Evolutionary conservation across 2,329 filamentous ascomycete genomes (phyloP), one percentile per base, ranked within the genome.

Genomic region (Fusarium sp.): DNA sequence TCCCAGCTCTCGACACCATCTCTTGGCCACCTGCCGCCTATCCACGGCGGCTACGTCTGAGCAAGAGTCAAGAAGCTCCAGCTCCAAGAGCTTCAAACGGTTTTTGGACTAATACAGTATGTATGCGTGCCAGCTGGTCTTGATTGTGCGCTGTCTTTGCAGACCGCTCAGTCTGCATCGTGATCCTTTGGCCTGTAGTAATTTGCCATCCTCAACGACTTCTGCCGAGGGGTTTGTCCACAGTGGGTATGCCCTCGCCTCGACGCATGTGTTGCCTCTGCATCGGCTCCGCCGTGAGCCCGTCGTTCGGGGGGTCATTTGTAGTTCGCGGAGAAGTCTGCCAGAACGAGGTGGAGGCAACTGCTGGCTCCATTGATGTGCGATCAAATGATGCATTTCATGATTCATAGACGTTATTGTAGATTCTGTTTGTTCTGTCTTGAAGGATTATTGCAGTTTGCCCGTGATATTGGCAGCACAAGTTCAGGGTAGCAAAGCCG

Each of bases 191-290:
- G 27, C 40, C 40, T 27, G 42, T 46, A 16, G 14, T 14, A 42
- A 27, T 10, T 20, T 53, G 29, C 50, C 31, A 53, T 36, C 46
- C 29, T 56, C 55, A 57, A 64, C 56, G 38, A 13, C 23, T 23
- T 46, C 20, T 14, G 23, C 40, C 33, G 53, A 64, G 42, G 38
- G 25, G 60, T 61, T 70, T 70, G 64, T 57, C 64, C 67, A 68
- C 56, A 68, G 56, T 70, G 67, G 67, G 23, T 36, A 68, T 56
- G 57, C n/a, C 42, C 34, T 64, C 34, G 42, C 42, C 34, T 61
- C 34, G 36, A 10, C 20, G 62, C 44, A 54, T 67, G 54, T 38
- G 54, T 69, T 25, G n/a, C 34, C 33, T 51, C 20, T 56, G 36
- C 53, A 44, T 44, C 58, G 55, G 62, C 58, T 67, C 67, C 63